Base-by-base conservation (phyloP, 176 grass and related monocot genomes). In the Musa itinerans region DNA sequence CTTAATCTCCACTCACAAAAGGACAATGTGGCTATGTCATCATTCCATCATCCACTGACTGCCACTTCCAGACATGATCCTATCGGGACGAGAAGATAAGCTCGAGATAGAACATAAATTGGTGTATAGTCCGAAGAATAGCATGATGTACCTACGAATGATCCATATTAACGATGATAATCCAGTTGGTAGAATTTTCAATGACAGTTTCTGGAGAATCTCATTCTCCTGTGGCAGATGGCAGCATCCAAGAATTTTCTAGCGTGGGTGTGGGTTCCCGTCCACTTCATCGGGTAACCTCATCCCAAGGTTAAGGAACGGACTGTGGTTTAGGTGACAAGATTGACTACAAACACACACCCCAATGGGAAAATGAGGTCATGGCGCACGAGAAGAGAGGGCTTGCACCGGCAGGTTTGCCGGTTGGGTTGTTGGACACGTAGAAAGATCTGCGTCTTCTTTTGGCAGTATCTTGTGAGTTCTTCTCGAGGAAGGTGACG, bases 31-130 rank as follows among this genome's bases (percentile, higher is more conserved):
- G 13, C 63, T 23, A 65, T 21, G 26, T 65, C 63, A 65, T 65
- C 63, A 27, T 65, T 65, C 63, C 63, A 65, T 65, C 63, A 65
- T 65, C 63, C 63, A 65, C 63, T 29, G 27, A 27, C 63, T 26
- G 63, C 63, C 63, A 26, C 63, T 20, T 29, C 63, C 11, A 43
- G 34, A 43, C 34, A 4, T 43, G 34, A 43, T 43, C 34, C 34
- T 6, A 43, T 43, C 34, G 6, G 34, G 6, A 43, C 34, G 4
- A 43, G 34, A 43, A 43, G 34, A 43, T 43, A 43, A 43, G 34
- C 34, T 43, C 34, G 34, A 43, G 34, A 43, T 43, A 3, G 34
- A 43, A 5, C 4, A 43, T 43, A 43, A 6, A 6, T 43, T 43
- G 34, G 34, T 43, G 34, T 6, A 43, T 0, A 6, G 34, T 43